These are phyloP conservation scores for Saccharomyces hybrid DNA, from an alignment of 1,139 yeast species.

Conservation along the genomic window DNA sequence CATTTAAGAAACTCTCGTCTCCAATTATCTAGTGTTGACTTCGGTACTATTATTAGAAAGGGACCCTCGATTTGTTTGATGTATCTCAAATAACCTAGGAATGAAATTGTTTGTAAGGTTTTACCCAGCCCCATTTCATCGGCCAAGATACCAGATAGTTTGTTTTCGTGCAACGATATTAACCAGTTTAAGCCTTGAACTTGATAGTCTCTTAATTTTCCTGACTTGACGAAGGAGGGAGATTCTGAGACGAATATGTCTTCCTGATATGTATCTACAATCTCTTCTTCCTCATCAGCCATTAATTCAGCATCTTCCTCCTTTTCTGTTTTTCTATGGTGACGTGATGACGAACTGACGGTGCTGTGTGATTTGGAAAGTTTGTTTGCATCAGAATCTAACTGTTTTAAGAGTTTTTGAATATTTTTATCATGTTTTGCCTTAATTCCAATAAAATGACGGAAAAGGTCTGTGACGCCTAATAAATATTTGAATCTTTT, in stretches of 20 bases:
- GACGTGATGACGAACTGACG: conserved; percentile 27
- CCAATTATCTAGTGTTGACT: conserved; percentile 77
- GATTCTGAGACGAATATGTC: conserved; percentile 37
- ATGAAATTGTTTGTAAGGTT: conserved; percentile 86
- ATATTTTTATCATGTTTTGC: conserved; percentile 55
- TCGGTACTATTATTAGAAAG: conserved; percentile 66
- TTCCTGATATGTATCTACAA: conserved; percentile 28
- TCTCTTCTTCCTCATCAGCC: conserved; percentile 42
- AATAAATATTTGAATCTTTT: conserved; percentile 58
- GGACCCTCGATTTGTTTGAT: conserved; percentile 58
- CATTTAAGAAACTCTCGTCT: conserved; percentile 65
- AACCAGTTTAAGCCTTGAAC: conserved; percentile 93
- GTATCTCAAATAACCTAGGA: conserved; percentile 63
- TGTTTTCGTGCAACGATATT: conserved; percentile 71
- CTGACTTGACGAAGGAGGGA: conserved; percentile 52
- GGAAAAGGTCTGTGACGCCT: conserved; percentile 59
- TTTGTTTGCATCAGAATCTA: conserved; percentile 24
- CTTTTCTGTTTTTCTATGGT: conserved; percentile 54
- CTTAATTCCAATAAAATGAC: conserved; percentile 59
- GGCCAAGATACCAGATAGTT: conserved; percentile 84
- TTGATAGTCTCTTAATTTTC: conserved; percentile 70
- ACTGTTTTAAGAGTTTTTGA: conserved; percentile 36
- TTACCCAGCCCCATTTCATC: conserved; percentile 99
- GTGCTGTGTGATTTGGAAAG: conserved; percentile 18
- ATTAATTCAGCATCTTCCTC: conserved; percentile 65